These are phyloP conservation scores for Fistulifera solaris DNA, from an alignment of 108 stramenopile genomes.

Conservation along the genomic window DNA sequence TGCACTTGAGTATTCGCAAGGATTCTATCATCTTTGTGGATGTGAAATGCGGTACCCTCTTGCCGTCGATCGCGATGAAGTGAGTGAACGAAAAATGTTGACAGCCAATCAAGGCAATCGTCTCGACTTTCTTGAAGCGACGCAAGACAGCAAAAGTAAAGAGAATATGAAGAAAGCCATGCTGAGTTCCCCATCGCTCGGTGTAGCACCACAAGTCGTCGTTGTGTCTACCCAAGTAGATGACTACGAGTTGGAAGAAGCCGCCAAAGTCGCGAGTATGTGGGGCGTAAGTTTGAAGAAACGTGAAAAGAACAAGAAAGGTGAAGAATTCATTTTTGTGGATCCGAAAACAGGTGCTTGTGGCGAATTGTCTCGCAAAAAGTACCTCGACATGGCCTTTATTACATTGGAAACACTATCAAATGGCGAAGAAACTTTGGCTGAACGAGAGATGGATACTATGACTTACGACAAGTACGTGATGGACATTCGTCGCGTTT, in stretches of 20 bases:
- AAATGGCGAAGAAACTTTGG: slow-evolving; percentile 12
- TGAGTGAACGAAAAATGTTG: slow-evolving; percentile 8
- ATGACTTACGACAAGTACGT: slow-evolving; percentile 4
- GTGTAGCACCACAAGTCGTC: slow-evolving; percentile 23
- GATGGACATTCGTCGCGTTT: background rate
- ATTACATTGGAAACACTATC: slow-evolving; percentile 17
- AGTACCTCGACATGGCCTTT: slow-evolving; percentile 18
- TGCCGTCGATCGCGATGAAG: slow-evolving; percentile 20
- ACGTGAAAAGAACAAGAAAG: slow-evolving; percentile 11
- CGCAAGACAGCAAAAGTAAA: slow-evolving; percentile 4
- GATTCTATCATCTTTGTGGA: slow-evolving; percentile 29
- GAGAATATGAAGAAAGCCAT: slow-evolving; percentile 17
- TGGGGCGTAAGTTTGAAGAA: slow-evolving; percentile 34
- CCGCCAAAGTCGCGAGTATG: slow-evolving; percentile 18
- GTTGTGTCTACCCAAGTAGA: slow-evolving; percentile 18
- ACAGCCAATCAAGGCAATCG: slow-evolving; percentile 11
- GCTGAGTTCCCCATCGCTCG: slow-evolving; percentile 21
- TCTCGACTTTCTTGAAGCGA: slow-evolving; percentile 16
- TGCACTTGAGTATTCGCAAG: slow-evolving; percentile 8
- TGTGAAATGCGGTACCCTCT: slow-evolving; percentile 22
- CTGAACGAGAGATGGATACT: background rate
- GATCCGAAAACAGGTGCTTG: slow-evolving; percentile 14
- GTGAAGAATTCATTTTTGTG: slow-evolving; percentile 18
- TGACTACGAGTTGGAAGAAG: slow-evolving; percentile 19
- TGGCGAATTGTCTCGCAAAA: slow-evolving; percentile 12